A percentile compares a stretch with the other conserved stretches of the same genome.
Evolutionary conservation across 2,329 filamentous ascomycete genomes (phyloP).

Genomic region (Mycosphaerelloides madeirae): DNA sequence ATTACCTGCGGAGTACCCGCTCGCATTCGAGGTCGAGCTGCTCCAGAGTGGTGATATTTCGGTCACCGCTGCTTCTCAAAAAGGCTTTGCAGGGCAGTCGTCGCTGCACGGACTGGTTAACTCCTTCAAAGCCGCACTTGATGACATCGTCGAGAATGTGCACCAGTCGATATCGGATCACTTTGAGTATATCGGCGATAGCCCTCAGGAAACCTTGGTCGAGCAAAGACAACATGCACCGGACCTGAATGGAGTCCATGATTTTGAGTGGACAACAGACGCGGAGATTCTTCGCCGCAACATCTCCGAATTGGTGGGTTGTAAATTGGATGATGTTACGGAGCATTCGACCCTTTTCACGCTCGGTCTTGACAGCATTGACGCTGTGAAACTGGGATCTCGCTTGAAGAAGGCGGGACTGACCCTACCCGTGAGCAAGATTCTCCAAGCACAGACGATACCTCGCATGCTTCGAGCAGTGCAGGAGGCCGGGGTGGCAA

Average conservation of each 20-base stretch:
- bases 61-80: constrained; percentile 58
- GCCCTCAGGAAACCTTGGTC: not conserved
- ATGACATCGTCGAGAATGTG: constrained; percentile 5
- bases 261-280: constrained; percentile 56
- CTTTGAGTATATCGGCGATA: constrained; percentile 5
- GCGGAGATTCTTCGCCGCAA: constrained; percentile 55
- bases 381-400: constrained; percentile 78
- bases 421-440: constrained; percentile 63
- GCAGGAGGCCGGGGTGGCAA: not conserved
- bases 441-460: constrained; percentile 70
- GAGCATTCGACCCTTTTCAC: constrained; percentile 67
- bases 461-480: constrained; percentile 48
- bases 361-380: constrained; percentile 86
- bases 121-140: constrained; percentile 10
- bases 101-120: constrained; percentile 28
- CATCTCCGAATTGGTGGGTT: constrained; percentile 58
- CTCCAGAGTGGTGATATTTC: constrained; percentile 45
- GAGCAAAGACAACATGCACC: constrained; percentile 3
- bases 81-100: constrained; percentile 29
- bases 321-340: constrained; percentile 49
- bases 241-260: constrained; percentile 22
- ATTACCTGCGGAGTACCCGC: constrained; percentile 61
- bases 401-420: constrained; percentile 60
- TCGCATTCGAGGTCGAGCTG: constrained; percentile 70
- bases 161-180: constrained; percentile 10